Evolutionary conservation across 306 rosid species (phyloP), one percentile per base, ranked within the genome.

Genomic region (Castanea crenata): DNA sequence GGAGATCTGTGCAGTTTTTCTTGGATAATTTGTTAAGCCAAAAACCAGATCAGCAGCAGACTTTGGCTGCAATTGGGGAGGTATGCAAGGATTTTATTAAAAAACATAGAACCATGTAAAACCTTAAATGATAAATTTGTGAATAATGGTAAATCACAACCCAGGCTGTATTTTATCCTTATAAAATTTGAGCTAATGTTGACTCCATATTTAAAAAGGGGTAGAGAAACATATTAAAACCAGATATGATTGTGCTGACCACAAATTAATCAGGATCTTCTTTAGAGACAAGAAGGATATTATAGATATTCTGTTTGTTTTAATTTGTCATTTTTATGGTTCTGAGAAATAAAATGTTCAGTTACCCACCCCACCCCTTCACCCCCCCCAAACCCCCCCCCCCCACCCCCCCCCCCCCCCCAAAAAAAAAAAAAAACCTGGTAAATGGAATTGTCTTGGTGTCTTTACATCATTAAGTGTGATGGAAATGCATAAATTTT

Each of bases 1-100:
- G 92, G 79, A 93, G 97, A 86, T 93, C 98, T 27, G 88, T 93
- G 77, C 93, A 93, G 69, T 93, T 81, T 82, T 91, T 93, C 89
- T 76, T 93, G 91, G 80, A 90, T 73, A 90, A 91, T 80, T 75
- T 80, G 77, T 84, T 91, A 74, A 82, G 81, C 86, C 93, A 91
- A 79, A 74, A 82, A 80, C 94, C 91, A 61, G 89, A 93, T 83
- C 97, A 87, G 86, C 81, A 86, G 29, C 88, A 90, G 82, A 87
- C 97, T 16, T 76, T 93, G 62, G 81, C 92, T 77, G 93, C 97
- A 79, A 93, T 93, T 27, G 98, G 97, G 6, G 98, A 93, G 94
- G 98, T 88, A 83, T 57, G 86, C 55, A 56, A 63, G 62, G 62
- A 61, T 56, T 74, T 71, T 55, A 38, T 65, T 52, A 71, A 68